These are phyloP conservation scores for Gossypium anomalum DNA, from an alignment of 345 rosid species.

Conservation along the genomic window DNA sequence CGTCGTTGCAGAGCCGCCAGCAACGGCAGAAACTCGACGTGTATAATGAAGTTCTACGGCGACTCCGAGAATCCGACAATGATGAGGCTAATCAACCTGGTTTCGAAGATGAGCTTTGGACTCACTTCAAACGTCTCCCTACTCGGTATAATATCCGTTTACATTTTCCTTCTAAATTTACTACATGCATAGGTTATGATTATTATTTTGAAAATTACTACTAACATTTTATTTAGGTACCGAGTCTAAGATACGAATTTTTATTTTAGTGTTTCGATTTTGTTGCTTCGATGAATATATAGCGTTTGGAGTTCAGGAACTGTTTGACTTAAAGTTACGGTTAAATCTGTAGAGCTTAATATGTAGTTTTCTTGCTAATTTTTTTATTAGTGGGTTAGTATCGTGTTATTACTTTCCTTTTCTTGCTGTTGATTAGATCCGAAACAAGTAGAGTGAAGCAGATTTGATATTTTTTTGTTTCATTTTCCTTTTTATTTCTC, in stretches of 20 bases:
- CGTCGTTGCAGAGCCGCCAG: slow-evolving; percentile 40
- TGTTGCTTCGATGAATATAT: background rate
- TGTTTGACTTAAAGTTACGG: background rate
- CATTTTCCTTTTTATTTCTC: background rate
- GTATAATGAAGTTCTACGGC: slow-evolving; percentile 63
- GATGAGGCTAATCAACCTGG: slow-evolving; percentile 52
- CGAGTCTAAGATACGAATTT: background rate
- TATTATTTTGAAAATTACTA: background rate
- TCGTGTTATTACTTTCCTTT: background rate
- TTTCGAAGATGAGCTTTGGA: slow-evolving; percentile 85
- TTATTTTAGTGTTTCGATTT: background rate
- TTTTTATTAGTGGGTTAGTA: background rate
- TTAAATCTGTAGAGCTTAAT: background rate
- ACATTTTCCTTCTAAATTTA: background rate
- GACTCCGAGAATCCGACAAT: slow-evolving; percentile 49
- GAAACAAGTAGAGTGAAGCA: slow-evolving; percentile 1
- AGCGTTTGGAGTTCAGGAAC: background rate
- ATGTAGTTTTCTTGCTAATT: background rate
- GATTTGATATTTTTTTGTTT: background rate
- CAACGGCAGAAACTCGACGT: slow-evolving; percentile 65
- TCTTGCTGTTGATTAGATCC: background rate
- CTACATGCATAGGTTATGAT: background rate
- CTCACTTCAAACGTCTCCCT: slow-evolving; percentile 91
- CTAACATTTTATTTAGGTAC: background rate
- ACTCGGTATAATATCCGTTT: slow-evolving; percentile 44